phyloP scores from a whole-genome alignment of 2,329 filamentous ascomycete genomes.

The Arthroderma sp. region DNA sequence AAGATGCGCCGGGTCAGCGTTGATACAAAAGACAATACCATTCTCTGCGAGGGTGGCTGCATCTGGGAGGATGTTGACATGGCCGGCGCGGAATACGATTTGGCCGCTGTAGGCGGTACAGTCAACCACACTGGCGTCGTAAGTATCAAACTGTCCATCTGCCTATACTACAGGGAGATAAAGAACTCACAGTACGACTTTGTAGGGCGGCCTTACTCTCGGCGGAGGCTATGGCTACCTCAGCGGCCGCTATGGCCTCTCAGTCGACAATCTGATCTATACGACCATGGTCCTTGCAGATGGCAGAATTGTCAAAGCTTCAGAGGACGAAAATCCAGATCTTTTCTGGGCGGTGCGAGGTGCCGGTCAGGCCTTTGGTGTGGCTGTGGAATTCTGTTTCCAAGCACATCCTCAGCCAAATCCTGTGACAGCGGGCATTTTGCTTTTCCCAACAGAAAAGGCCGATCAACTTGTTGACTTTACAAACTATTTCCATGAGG shows the following conservation, averaged over 20 bases:
- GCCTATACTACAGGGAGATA: neutral
- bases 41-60: slow-evolving; percentile 41
- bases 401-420: no score
- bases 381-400: slow-evolving; percentile 18
- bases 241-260: slow-evolving; percentile 40
- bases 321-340: slow-evolving; percentile 32
- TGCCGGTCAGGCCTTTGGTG: slow-evolving; percentile 33
- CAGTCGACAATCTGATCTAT: slow-evolving; percentile 35
- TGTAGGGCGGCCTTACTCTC: slow-evolving; percentile 38
- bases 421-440: no score
- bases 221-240: slow-evolving; percentile 47
- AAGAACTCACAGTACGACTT: neutral
- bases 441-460: no score
- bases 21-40: slow-evolving; percentile 31
- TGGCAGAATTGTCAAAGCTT: slow-evolving; percentile 25
- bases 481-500: no score
- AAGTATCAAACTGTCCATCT: neutral
- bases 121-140: slow-evolving; percentile 44
- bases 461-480: no score
- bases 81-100: slow-evolving; percentile 36
- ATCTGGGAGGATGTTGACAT: slow-evolving; percentile 44
- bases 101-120: slow-evolving; percentile 44
- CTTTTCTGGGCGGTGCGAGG: slow-evolving; percentile 36
- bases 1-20: slow-evolving; percentile 40
- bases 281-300: slow-evolving; percentile 27